Evolutionary conservation across 1,284 basidiomycete species (phyloP).

Genomic region (Pisolithus thermaeus): DNA sequence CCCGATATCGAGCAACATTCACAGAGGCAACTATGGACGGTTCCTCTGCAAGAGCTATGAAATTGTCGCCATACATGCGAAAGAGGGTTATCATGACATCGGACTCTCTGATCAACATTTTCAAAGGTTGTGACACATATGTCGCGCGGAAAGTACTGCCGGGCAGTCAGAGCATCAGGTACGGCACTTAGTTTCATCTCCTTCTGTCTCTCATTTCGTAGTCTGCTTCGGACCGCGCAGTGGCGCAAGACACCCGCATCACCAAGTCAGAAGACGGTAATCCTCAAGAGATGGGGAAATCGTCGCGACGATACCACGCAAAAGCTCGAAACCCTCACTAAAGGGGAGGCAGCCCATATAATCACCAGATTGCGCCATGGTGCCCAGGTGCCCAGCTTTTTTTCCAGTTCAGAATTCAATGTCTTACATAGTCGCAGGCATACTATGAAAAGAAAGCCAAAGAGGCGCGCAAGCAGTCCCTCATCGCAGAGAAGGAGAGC

Average conservation of each 20-base stretch:
- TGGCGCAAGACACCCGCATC: constrained; percentile 74
- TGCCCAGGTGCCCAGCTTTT: constrained; percentile 44
- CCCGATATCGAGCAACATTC: constrained; percentile 43
- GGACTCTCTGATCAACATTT: constrained; percentile 46
- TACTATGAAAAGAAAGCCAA: constrained; percentile 53
- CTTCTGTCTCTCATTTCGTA: constrained; percentile 27
- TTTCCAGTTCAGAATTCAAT: neutral
- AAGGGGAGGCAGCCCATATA: constrained; percentile 74
- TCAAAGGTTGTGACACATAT: constrained; percentile 68
- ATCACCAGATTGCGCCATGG: constrained; percentile 77
- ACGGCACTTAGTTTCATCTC: constrained; percentile 10
- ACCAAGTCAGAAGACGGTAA: constrained; percentile 54
- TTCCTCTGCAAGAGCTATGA: constrained; percentile 39
- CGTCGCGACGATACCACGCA: constrained; percentile 19
- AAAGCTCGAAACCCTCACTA: constrained; percentile 48
- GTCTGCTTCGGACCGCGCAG: constrained; percentile 57
- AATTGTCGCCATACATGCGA: constrained; percentile 50
- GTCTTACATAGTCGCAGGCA: constrained; percentile 31
- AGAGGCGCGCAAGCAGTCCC: constrained; percentile 31
- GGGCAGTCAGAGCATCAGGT: constrained; percentile 46
- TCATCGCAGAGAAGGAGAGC: constrained; percentile 40
- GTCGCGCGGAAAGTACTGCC: constrained; percentile 47
- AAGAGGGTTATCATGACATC: constrained; percentile 53
- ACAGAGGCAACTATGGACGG: constrained; percentile 48
- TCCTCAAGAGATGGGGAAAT: constrained; percentile 56